phyloP scores from a whole-genome alignment of 306 rosid genomes.

The Pyrus bretschneideri region DNA sequence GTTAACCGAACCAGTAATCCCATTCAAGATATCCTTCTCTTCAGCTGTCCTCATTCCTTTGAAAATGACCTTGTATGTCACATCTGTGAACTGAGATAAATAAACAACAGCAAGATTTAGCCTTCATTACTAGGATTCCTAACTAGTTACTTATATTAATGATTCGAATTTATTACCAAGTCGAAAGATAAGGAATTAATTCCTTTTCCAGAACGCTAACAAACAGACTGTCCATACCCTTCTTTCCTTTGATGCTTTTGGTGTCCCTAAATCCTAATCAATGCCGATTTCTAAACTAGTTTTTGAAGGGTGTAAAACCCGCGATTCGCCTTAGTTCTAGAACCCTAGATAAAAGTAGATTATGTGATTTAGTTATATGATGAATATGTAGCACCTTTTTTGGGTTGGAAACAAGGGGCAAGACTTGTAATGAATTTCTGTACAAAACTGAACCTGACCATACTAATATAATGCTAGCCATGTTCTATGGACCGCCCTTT shows the following conservation, averaged over 20 bases:
- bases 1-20: conserved; percentile 72
- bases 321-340: conserved; percentile 2
- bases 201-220: background rate
- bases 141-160: background rate
- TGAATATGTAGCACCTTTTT: background rate
- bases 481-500: conserved; percentile 56
- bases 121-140: background rate
- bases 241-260: conserved; percentile 38
- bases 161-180: background rate
- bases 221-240: conserved; percentile 38
- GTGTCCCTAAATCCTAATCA: conserved; percentile 1
- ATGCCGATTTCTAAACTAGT: conserved; percentile 22
- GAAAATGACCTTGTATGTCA: conserved; percentile 63
- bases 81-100: conserved; percentile 66
- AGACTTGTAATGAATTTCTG: conserved; percentile 73
- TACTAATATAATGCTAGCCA: conserved; percentile 57
- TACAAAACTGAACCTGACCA: conserved; percentile 80
- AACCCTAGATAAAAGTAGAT: conserved; percentile 8
- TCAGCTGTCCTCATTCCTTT: conserved; percentile 59
- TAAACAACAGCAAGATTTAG: background rate
- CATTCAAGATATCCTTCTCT: conserved; percentile 78
- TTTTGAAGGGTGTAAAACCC: conserved; percentile 10
- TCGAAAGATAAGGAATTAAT: background rate
- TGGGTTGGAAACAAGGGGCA: conserved; percentile 40
- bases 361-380: background rate